Percentiles rank a stretch among this genome's conserved stretches.
Evolutionary conservation across 1,284 basidiomycete genomes (phyloP).

Genomic region (Calocybe gambosa): DNA sequence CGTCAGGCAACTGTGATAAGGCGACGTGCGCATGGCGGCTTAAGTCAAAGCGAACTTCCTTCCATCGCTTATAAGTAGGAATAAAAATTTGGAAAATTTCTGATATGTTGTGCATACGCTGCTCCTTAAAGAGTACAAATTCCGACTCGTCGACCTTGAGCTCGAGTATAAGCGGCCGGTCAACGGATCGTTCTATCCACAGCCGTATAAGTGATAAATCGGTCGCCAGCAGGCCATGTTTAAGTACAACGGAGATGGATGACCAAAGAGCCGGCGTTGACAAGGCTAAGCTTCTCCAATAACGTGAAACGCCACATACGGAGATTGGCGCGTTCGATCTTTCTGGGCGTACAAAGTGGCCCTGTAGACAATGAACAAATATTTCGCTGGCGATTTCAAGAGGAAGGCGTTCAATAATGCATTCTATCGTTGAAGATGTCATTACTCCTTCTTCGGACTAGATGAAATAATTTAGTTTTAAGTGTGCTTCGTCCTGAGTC

Average conservation of each 20-base stretch:
- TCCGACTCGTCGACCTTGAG: background rate
- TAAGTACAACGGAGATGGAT: background rate
- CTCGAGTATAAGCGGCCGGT: background rate
- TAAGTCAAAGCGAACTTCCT: background rate
- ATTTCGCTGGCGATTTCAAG: background rate
- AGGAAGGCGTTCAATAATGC: background rate
- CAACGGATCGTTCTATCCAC: background rate
- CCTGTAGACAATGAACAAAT: background rate
- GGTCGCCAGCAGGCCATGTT: background rate
- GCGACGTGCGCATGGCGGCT: background rate
- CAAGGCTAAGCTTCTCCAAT: background rate
- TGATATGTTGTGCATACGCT: background rate
- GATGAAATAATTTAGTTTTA: background rate
- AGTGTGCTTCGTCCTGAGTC: background rate
- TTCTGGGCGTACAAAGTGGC: background rate
- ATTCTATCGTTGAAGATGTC: background rate
- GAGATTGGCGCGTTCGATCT: background rate
- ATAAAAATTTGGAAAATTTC: background rate
- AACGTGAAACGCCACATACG: background rate
- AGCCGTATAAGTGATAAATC: background rate
- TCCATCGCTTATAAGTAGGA: background rate
- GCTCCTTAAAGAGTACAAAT: background rate
- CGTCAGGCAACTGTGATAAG: background rate
- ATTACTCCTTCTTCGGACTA: background rate
- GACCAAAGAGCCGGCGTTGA: background rate